These are phyloP conservation scores for Amyloporia xantha DNA, from an alignment of 768 basidiomycete genomes.

Conservation along the genomic window DNA sequence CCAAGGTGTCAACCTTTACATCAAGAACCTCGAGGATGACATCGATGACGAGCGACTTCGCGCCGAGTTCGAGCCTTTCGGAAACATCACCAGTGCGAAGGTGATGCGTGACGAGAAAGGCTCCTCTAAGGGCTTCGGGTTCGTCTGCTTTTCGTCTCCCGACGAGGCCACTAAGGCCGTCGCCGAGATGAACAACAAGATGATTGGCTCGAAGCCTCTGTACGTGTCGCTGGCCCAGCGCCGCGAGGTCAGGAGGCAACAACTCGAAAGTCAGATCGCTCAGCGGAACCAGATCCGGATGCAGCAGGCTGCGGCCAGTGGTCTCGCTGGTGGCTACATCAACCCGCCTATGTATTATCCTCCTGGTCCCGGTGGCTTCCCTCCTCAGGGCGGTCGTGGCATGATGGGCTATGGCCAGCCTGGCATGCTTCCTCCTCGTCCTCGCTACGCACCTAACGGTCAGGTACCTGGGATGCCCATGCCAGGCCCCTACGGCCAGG, in stretches of 20 bases:
- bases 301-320: constrained; percentile 91
- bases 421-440: constrained; percentile 83
- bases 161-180: constrained; percentile 99
- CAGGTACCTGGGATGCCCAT: constrained; percentile 75
- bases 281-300: constrained; percentile 96
- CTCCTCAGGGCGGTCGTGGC: constrained; percentile 68
- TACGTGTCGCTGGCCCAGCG: constrained; percentile 99
- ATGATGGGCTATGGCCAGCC: constrained; percentile 80
- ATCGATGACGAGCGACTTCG: constrained; percentile 97
- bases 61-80: constrained; percentile 93
- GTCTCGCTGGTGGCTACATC: constrained; percentile 78
- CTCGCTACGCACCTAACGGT: constrained; percentile 71
- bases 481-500: constrained; percentile 63
- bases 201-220: constrained; percentile 96
- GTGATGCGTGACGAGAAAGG: constrained; percentile 98
- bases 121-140: constrained; percentile 94
- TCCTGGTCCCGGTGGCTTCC: constrained; percentile 70
- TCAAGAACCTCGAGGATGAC: constrained; percentile 99
- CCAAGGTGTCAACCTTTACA: constrained; percentile 97
- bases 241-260: constrained; percentile 95
- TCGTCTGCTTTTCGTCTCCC: constrained; percentile 97
- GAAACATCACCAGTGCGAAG: constrained; percentile 96
- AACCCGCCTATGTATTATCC: constrained; percentile 85
- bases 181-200: constrained; percentile 99
- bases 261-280: constrained; percentile 97